Base-by-base conservation (phyloP, 108 stramenopile genomes). In the Aurantiochytrium sp. region DNA sequence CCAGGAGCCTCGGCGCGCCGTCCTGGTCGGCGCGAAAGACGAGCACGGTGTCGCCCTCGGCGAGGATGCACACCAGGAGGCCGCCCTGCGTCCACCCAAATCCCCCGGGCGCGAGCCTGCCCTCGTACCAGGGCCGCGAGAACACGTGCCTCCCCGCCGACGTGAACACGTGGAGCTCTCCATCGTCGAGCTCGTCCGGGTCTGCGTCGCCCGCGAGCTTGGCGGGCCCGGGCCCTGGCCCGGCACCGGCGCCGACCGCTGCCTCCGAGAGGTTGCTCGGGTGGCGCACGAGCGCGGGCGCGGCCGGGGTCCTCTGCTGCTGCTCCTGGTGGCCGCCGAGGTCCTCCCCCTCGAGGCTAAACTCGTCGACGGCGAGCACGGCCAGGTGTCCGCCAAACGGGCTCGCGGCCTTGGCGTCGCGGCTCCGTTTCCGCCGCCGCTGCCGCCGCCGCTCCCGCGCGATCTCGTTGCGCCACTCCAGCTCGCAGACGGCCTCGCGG, bases 61-160 rank as follows among this genome's bases (percentile, higher is more conserved):
- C 59, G 19, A 81, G 73, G 30, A 81, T 24, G 27, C 42, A 41
- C 39, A 81, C 73, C 0, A 81, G 73, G 10, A 81, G 19, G n/a
- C 73, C 73, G 39, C 73, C 73, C 42, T 48, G 73, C 19, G 27
- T 48, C 73, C 73, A 81, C 19, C 73, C 73, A 65, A 65, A 65
- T 1, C 59, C 59, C 10, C 59, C 59, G 8, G 59, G 59, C 59
- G 59, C 59, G 12, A 65, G 8, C 8, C 19, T 15, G 59, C 59
- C 59, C 19, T 65, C 59, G 59, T 65, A 65, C 59, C 59, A 65
- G 1, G 59, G 59, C 15, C 34, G 27, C 34, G 59, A 65, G 34
- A 65, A 65, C 34, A 65, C 59, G 59, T 6, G 59, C 10, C 19
- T 34, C 19, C 59, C 59, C 19, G 59, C 1, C 27, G 59, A 65